A percentile compares a stretch with the other conserved stretches of the same genome.
Evolutionary conservation across 192 early-diverging fungal genomes (phyloP).

Genomic region (Rhizoclosmatium globosum): DNA sequence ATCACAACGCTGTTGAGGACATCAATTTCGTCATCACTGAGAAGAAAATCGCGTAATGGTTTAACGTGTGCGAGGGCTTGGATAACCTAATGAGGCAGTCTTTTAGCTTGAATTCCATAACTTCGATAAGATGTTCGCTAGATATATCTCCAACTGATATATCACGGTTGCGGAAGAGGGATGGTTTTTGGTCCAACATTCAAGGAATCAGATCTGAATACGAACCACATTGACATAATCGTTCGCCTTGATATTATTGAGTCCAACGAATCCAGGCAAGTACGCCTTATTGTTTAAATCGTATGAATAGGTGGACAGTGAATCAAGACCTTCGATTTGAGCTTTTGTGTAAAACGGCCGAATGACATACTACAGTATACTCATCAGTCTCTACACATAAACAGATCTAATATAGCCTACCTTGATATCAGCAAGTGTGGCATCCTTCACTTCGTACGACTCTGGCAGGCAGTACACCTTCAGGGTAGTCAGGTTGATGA

Average conservation of each 20-base stretch:
- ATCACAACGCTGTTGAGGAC: conserved; percentile 6
- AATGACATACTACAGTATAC: conserved; percentile 73
- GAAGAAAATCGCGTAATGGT: conserved; percentile 84
- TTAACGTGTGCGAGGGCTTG: conserved; percentile 88
- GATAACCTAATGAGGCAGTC: conserved; percentile 52
- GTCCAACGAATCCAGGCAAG: conserved; percentile 88
- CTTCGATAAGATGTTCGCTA: too few species aligned
- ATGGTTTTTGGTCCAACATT: too few species aligned
- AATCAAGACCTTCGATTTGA: conserved; percentile 77
- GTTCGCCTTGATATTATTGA: conserved; percentile 95
- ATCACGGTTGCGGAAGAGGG: too few species aligned
- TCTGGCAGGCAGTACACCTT: conserved; percentile 94
- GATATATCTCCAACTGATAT: too few species aligned
- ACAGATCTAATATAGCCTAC: conserved; percentile 42
- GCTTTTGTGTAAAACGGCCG: conserved; percentile 78
- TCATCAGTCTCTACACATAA: too few species aligned
- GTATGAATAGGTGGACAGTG: conserved; percentile 60
- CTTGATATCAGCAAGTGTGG: conserved; percentile 92
- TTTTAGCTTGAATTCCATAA: too few species aligned
- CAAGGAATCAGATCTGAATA: neutral
- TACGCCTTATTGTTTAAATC: conserved; percentile 90
- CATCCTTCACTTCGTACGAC: conserved; percentile 86
- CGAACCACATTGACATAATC: conserved; percentile 88
- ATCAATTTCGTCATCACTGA: conserved; percentile 60
- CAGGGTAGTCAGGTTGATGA: conserved; percentile 87